These are phyloP conservation scores for Corylus americana DNA, from an alignment of 306 rosid genomes.

Conservation along the genomic window DNA sequence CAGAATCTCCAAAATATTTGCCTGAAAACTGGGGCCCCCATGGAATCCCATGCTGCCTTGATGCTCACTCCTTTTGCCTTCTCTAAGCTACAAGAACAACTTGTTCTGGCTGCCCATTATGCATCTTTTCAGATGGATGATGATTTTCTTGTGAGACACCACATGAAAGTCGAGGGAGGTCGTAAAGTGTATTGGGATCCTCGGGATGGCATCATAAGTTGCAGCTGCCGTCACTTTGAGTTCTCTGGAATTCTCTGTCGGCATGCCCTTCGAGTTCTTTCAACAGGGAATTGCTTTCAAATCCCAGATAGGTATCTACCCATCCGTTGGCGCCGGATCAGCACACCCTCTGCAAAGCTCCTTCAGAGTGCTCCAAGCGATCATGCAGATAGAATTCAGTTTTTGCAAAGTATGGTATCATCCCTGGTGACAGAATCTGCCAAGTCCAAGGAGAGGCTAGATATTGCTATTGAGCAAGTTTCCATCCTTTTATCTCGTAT, in stretches of 20 bases:
- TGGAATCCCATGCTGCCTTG: constrained; percentile 90
- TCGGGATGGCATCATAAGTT: constrained; percentile 83
- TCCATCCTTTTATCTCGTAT: constrained; percentile 67
- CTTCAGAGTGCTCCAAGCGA: constrained; percentile 56
- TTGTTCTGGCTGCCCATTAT: constrained; percentile 92
- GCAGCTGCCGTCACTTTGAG: constrained; percentile 94
- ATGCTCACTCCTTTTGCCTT: constrained; percentile 89
- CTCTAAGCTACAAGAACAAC: constrained; percentile 93
- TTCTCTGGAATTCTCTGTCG: constrained; percentile 93
- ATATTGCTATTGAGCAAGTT: constrained; percentile 78
- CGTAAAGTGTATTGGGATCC: constrained; percentile 78
- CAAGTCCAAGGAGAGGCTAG: constrained; percentile 83
- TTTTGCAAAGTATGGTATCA: constrained; percentile 72
- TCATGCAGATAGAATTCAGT: constrained; percentile 69
- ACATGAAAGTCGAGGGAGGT: constrained; percentile 89
- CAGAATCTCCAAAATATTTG: constrained; percentile 95
- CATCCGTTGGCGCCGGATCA: constrained; percentile 85
- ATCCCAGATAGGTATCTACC: constrained; percentile 94
- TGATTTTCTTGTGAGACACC: constrained; percentile 88
- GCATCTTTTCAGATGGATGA: constrained; percentile 87
- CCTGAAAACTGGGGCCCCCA: constrained; percentile 80
- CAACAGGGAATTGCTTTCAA: constrained; percentile 93
- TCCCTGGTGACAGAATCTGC: constrained; percentile 81
- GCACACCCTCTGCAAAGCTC: constrained; percentile 59
- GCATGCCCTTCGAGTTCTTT: constrained; percentile 89